These are phyloP conservation scores for Wickerhamiella hasegawae DNA, from an alignment of 805 yeast genomes.

Conservation along the genomic window DNA sequence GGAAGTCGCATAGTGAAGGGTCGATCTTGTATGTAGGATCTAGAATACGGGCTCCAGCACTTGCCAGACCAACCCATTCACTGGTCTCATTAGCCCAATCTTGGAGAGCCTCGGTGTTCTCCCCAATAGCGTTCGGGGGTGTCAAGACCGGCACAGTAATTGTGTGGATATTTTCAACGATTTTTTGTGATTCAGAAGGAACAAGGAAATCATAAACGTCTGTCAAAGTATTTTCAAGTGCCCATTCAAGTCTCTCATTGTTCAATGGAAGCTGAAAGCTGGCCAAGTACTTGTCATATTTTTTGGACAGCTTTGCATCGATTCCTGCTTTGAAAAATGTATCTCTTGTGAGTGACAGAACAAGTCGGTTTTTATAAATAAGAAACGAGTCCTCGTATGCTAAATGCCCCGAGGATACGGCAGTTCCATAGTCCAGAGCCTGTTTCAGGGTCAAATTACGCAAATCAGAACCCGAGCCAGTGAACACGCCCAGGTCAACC, in stretches of 20 bases:
- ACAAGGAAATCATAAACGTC: background rate
- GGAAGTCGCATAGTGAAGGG: slow-evolving; percentile 2
- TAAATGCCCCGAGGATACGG: background rate
- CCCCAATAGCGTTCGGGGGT: no score
- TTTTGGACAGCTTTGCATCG: background rate
- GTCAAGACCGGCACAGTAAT: no score
- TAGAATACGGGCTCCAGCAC: slow-evolving; percentile 1
- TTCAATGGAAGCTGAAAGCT: background rate
- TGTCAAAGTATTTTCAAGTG: background rate
- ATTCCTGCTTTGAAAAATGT: slow-evolving; percentile 3
- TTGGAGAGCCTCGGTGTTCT: slow-evolving; percentile 4
- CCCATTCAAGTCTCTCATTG: background rate
- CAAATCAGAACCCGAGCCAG: background rate
- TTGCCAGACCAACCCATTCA: slow-evolving; percentile 13
- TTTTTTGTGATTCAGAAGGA: no score
- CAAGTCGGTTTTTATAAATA: background rate
- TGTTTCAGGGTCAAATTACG: background rate
- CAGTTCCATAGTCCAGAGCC: background rate
- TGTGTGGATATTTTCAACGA: no score
- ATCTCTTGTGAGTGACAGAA: background rate
- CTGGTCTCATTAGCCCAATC: slow-evolving; percentile 13
- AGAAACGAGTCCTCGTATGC: slow-evolving; percentile 1
- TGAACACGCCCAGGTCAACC: background rate
- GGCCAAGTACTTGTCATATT: background rate
- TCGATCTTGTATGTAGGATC: background rate